Percentiles rank a stretch among this genome's conserved stretches.
These are phyloP conservation scores for Cytauxzoon felis DNA, from an alignment of 169 alveolate species.

Conservation along the genomic window DNA sequence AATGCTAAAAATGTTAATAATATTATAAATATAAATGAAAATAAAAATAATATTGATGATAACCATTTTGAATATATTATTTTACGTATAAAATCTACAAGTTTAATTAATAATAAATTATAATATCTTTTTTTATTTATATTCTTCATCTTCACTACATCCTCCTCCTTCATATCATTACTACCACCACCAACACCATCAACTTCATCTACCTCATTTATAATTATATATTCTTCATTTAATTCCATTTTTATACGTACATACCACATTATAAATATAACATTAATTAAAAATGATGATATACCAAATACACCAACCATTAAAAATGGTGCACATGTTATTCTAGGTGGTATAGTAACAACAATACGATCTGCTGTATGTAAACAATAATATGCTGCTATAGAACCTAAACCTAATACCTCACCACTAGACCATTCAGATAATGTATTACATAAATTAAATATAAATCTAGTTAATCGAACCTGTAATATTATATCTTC, in stretches of 20 bases:
- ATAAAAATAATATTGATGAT: conserved; percentile 18
- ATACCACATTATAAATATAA: conserved; percentile 43
- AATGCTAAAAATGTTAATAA: conserved; percentile 31
- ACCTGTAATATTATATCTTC: conserved; percentile 19
- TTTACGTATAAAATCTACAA: conserved; percentile 20
- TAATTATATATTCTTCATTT: conserved; percentile 28
- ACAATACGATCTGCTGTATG: conserved; percentile 44
- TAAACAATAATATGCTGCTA: conserved; percentile 45
- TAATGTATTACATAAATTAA: conserved; percentile 32
- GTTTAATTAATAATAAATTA: not conserved
- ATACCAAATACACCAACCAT: conserved; percentile 46
- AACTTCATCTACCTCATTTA: conserved; percentile 19
- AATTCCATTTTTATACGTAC: conserved; percentile 35
- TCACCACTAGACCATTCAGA: conserved; percentile 68
- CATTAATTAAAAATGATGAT: conserved; percentile 40
- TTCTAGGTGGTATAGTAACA: conserved; percentile 48
- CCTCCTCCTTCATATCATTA: not conserved
- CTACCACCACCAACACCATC: not conserved
- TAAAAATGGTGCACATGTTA: conserved; percentile 28
- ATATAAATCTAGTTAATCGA: conserved; percentile 15
- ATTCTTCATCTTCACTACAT: too few relatives aligned
- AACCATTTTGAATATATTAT: conserved; percentile 37
- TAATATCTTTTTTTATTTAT: not conserved
- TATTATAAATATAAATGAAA: conserved; percentile 4
- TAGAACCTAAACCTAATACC: conserved; percentile 42